Conservation (phyloP, 164 flowering plant species). For the Berberis thunbergii region DNA sequence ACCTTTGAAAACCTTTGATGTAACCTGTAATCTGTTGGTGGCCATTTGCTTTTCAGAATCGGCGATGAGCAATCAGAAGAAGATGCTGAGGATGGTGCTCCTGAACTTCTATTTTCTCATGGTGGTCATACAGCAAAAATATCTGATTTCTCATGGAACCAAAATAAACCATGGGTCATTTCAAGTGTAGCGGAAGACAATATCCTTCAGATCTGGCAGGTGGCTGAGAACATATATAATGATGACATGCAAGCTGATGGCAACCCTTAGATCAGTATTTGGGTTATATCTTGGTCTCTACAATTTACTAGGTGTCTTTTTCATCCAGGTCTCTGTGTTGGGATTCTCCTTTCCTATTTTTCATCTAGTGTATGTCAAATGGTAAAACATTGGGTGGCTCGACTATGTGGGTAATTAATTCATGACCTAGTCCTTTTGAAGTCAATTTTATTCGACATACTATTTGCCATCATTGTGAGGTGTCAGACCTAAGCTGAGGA, state of each 20-base stretch:
- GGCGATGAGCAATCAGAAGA: constrained; percentile 91
- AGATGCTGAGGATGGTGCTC: constrained; percentile 93
- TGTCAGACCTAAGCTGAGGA: no score
- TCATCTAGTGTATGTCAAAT: no score
- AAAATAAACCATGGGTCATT: constrained; percentile 72
- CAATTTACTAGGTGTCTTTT: no score
- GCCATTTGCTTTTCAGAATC: constrained; percentile 36
- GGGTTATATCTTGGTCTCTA: no score
- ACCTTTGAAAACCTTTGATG: not conserved
- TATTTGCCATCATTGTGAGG: no score
- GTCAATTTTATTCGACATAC: no score
- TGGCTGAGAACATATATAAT: constrained; percentile 70
- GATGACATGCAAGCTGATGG: constrained; percentile 35
- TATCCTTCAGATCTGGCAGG: constrained; percentile 84
- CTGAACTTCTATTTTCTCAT: constrained; percentile 87
- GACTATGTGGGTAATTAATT: no score
- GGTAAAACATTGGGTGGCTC: no score
- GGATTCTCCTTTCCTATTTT: no score
- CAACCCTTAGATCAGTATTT: not conserved
- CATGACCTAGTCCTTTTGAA: no score
- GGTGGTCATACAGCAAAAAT: constrained; percentile 91
- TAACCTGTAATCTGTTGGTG: not conserved
- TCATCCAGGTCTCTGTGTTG: no score
- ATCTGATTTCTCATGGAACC: constrained; percentile 94
- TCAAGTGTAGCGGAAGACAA: constrained; percentile 92